These are phyloP conservation scores for Colletotrichum coccodes DNA, from an alignment of 2,329 filamentous ascomycete genomes.

Conservation along the genomic window DNA sequence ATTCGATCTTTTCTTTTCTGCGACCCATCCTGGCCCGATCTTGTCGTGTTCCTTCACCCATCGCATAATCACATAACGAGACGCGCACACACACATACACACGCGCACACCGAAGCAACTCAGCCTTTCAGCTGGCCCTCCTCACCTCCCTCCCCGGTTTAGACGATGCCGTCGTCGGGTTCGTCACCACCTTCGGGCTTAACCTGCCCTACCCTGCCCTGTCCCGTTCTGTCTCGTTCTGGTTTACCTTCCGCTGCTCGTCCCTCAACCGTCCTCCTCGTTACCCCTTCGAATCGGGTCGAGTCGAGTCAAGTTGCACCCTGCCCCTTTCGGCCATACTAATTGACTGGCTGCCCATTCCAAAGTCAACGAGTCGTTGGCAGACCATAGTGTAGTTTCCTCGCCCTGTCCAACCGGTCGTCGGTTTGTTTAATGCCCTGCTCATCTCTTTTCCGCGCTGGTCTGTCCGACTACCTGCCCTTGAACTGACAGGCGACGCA, in stretches of 20 bases:
- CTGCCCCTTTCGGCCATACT: conserved; percentile 1
- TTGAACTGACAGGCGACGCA: conserved; percentile 5
- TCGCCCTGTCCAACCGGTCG: not conserved
- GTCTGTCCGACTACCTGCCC: not conserved
- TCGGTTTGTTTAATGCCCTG: not conserved
- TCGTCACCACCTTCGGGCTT: conserved; percentile 14
- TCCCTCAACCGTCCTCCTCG: not conserved
- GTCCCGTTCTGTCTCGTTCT: not conserved
- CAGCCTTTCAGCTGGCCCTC: conserved; percentile 13
- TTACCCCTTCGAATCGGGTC: not conserved
- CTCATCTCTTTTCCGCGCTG: not conserved
- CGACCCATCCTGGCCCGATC: not conserved
- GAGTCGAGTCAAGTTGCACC: not conserved
- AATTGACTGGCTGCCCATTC: not conserved
- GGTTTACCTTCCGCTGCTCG: not conserved
- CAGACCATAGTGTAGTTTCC: not conserved
- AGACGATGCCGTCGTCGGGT: conserved; percentile 19
- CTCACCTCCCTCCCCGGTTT: conserved; percentile 8
- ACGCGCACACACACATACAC: not conserved
- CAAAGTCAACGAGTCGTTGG: not conserved
- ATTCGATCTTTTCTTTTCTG: not conserved
- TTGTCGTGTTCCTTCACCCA: not conserved
- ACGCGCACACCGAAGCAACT: not conserved
- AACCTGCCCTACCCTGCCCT: not conserved
- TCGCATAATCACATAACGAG: not conserved